phyloP scores from a whole-genome alignment of 441 rosid genomes.

The Mallotus japonicus region DNA sequence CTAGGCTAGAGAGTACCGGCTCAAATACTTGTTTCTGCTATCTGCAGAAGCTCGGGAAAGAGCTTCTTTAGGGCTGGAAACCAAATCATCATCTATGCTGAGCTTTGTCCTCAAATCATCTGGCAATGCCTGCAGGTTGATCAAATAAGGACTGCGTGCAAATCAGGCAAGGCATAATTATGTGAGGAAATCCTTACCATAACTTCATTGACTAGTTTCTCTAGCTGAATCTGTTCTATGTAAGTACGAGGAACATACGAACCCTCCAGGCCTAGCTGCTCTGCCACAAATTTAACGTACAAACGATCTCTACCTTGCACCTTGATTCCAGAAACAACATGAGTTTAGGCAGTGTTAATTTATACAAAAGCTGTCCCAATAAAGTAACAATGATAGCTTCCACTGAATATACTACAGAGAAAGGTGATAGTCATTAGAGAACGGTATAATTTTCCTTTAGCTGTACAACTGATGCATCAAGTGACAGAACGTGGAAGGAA shows the following conservation, averaged over 20 bases:
- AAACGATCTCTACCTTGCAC: slow-evolving; percentile 95
- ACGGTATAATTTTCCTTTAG: neutral
- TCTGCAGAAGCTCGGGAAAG: slow-evolving; percentile 97
- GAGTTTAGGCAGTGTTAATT: slow-evolving; percentile 18
- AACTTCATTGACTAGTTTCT: slow-evolving; percentile 95
- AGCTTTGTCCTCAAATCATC: slow-evolving; percentile 91
- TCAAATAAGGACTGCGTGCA: slow-evolving; percentile 35
- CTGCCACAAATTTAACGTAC: slow-evolving; percentile 62
- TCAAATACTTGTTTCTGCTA: slow-evolving; percentile 82
- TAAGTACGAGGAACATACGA: slow-evolving; percentile 92
- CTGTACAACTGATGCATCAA: slow-evolving; percentile 5
- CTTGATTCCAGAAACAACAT: slow-evolving; percentile 39
- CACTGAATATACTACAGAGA: neutral
- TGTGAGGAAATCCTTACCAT: slow-evolving; percentile 58
- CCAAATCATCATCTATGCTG: slow-evolving; percentile 84
- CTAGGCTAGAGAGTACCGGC: slow-evolving; percentile 52
- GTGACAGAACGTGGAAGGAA: neutral
- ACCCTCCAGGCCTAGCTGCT: slow-evolving; percentile 85
- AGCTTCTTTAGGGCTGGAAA: slow-evolving; percentile 95
- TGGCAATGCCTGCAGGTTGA: slow-evolving; percentile 77
- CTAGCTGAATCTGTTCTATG: slow-evolving; percentile 96
- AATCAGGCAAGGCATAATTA: slow-evolving; percentile 18
- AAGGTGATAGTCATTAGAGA: neutral
- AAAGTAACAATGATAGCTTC: neutral
- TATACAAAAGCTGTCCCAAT: slow-evolving; percentile 6